Conservation (phyloP, 768 basidiomycete species). For the Chalciporus pseudorubinellus region DNA sequence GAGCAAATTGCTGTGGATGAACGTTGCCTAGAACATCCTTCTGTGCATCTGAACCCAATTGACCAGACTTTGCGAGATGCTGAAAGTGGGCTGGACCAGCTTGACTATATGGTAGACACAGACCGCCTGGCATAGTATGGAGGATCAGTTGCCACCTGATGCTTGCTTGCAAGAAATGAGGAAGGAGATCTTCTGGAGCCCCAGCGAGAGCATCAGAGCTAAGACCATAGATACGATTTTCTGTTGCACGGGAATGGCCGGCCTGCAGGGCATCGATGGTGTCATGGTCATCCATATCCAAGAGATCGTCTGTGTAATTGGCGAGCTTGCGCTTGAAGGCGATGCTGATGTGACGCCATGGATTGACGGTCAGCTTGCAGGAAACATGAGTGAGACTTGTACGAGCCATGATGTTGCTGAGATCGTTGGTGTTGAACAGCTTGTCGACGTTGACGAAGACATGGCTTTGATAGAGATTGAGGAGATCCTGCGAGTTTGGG, state of each 20-base stretch:
- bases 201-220: constrained; percentile 20
- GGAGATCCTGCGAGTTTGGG: not conserved
- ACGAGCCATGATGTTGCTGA: not conserved
- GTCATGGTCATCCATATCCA: constrained; percentile 7
- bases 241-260: constrained; percentile 22
- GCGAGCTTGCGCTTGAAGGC: constrained; percentile 16
- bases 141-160: not conserved
- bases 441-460: not conserved
- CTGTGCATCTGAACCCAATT: too few species aligned
- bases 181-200: constrained; percentile 25
- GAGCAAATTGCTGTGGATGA: too few species aligned
- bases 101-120: not conserved
- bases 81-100: too few species aligned
- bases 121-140: not conserved
- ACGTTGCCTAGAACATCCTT: too few species aligned
- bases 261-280: constrained; percentile 24
- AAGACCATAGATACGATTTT: constrained; percentile 31
- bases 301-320: not conserved
- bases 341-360: constrained; percentile 24
- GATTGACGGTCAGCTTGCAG: not conserved
- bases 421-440: not conserved
- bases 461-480: not conserved
- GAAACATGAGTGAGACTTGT: not conserved
- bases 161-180: constrained; percentile 24
- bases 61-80: too few species aligned